These are phyloP conservation scores for Monilinia fructigena DNA, from an alignment of 2,329 filamentous ascomycete species.

Conservation along the genomic window DNA sequence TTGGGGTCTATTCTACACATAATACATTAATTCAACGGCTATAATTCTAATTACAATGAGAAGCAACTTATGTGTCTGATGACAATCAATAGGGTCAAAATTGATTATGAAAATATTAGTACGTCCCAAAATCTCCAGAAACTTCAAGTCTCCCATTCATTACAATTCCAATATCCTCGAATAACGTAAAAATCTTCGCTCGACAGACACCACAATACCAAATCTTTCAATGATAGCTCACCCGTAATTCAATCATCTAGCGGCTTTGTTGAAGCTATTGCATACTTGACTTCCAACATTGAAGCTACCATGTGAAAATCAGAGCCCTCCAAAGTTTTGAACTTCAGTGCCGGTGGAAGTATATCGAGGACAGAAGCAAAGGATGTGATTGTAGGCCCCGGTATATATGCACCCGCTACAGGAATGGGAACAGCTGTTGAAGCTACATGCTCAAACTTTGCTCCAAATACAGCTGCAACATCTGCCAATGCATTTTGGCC, in stretches of 20 bases:
- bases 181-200: neutral
- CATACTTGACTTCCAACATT: slow-evolving; percentile 21
- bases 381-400: slow-evolving; percentile 7
- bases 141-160: slow-evolving; percentile 12
- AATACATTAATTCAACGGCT: neutral
- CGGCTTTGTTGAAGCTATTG: neutral
- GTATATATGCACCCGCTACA: neutral
- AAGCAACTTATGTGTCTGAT: slow-evolving; percentile 10
- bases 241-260: neutral
- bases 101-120: slow-evolving; percentile 23
- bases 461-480: slow-evolving; percentile 23
- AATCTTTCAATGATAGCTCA: neutral
- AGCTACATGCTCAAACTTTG: slow-evolving; percentile 5
- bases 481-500: slow-evolving; percentile 19
- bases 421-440: slow-evolving; percentile 1
- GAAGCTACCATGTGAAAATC: slow-evolving; percentile 13
- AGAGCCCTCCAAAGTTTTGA: slow-evolving; percentile 2
- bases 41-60: slow-evolving; percentile 21
- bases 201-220: neutral
- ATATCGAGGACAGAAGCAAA: slow-evolving; percentile 7
- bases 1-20: neutral
- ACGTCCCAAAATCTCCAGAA: slow-evolving; percentile 19
- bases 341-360: slow-evolving; percentile 10
- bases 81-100: slow-evolving; percentile 21
- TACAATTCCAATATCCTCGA: slow-evolving; percentile 22